Percentiles rank a stretch among this genome's conserved stretches.
These are phyloP conservation scores for Cyberlindnera nakhonratchasimensis DNA, from an alignment of 805 yeast species.

Conservation along the genomic window DNA sequence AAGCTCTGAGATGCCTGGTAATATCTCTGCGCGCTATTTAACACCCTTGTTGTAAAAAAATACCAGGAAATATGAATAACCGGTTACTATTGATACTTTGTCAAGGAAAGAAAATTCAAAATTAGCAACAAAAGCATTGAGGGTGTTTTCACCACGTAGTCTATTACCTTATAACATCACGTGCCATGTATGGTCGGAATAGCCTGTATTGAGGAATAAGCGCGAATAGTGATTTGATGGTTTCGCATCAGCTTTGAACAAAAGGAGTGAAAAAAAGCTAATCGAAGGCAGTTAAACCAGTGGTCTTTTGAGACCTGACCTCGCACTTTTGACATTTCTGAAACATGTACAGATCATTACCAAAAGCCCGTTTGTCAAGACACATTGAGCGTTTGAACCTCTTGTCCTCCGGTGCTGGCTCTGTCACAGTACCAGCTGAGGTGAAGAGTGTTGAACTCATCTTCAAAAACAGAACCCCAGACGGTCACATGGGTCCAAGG, in stretches of 20 bases:
- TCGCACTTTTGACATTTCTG: no score
- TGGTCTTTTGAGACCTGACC: no score
- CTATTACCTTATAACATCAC: background rate
- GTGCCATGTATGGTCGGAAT: background rate
- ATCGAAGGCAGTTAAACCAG: no score
- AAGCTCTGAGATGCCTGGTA: no score
- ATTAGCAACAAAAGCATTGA: no score
- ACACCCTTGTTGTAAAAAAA: no score
- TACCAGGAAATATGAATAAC: no score
- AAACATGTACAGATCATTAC: conserved; percentile 31
- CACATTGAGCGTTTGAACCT: conserved; percentile 49
- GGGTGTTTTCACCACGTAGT: background rate
- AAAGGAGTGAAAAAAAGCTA: no score
- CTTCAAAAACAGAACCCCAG: conserved; percentile 44
- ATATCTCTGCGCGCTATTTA: no score
- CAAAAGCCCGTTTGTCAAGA: conserved; percentile 40
- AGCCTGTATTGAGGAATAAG: background rate
- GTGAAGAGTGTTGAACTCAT: conserved; percentile 46
- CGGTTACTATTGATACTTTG: no score
- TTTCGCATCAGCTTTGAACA: no score
- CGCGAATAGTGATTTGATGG: background rate
- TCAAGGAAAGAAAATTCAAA: no score
- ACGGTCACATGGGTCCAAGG: conserved; percentile 61
- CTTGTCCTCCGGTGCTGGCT: conserved; percentile 46
- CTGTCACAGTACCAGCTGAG: conserved; percentile 36